Evolutionary conservation across 108 stramenopile genomes (phyloP).

Genomic region (Asterionellopsis glacialis): DNA sequence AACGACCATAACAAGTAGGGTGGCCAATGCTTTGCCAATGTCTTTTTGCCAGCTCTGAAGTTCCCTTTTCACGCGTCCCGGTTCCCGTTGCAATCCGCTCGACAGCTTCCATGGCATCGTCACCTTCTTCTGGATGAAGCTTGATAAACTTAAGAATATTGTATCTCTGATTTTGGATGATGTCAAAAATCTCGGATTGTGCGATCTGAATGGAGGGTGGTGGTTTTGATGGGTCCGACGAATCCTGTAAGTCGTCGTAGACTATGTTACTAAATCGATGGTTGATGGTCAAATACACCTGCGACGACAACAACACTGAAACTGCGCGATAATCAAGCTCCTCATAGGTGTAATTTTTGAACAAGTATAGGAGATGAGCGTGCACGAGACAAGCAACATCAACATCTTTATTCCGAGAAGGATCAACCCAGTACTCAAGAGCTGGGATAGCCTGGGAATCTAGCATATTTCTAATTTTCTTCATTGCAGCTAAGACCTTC

Average conservation of each 20-base stretch:
- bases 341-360: conserved; percentile 91
- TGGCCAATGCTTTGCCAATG: conserved; percentile 94
- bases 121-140: conserved; percentile 75
- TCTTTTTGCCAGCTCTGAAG: conserved; percentile 71
- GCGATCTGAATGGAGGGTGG: conserved; percentile 92
- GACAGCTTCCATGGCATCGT: conserved; percentile 94
- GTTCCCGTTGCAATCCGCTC: conserved; percentile 93
- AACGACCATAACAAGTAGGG: conserved; percentile 89
- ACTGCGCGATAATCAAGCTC: conserved; percentile 91
- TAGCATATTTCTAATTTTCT: conserved; percentile 72
- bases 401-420: conserved; percentile 71
- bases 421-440: conserved; percentile 96
- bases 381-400: conserved; percentile 87
- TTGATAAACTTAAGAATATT: conserved; percentile 89
- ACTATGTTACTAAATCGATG: conserved; percentile 88
- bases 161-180: conserved; percentile 88
- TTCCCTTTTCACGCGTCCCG: conserved; percentile 63
- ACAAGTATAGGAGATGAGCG: conserved; percentile 95
- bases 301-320: conserved; percentile 88
- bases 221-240: conserved; percentile 77
- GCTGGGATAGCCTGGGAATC: conserved; percentile 89
- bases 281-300: conserved; percentile 97
- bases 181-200: conserved; percentile 93
- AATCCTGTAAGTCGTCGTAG: conserved; percentile 91
- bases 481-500: conserved; percentile 69